A percentile compares a stretch with the other conserved stretches of the same genome.
These are phyloP conservation scores for Blastocystis sp. DNA, from an alignment of 352 stramenopile genomes.

Conservation along the genomic window DNA sequence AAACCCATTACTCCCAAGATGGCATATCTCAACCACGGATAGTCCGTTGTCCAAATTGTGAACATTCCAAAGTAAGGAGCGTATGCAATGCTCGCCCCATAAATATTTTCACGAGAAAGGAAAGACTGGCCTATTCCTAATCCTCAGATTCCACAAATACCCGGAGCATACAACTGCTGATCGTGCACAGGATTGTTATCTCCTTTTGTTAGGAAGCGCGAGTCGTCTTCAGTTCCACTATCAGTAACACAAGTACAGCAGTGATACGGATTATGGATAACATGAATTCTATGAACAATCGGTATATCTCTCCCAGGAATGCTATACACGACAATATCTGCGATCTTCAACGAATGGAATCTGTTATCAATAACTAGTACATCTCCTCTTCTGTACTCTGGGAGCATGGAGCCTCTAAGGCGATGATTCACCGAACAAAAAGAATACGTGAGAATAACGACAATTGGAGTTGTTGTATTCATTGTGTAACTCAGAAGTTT, in stretches of 20 bases:
- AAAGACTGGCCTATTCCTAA: constrained; percentile 23
- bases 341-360: constrained; percentile 31
- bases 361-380: constrained; percentile 46
- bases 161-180: constrained; percentile 3
- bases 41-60: constrained; percentile 58
- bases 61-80: constrained; percentile 60
- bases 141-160: background rate
- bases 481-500: background rate
- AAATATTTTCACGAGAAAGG: constrained; percentile 27
- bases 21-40: constrained; percentile 40
- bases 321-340: constrained; percentile 54
- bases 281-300: constrained; percentile 51
- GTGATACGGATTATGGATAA: constrained; percentile 55
- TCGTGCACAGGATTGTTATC: constrained; percentile 60
- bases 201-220: constrained; percentile 49
- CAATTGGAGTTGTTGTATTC: constrained; percentile 46
- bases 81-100: constrained; percentile 4
- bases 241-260: background rate
- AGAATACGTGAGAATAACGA: constrained; percentile 55
- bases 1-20: constrained; percentile 54
- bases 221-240: constrained; percentile 47
- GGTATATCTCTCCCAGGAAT: constrained; percentile 56
- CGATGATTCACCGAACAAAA: background rate
- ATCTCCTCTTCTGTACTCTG: constrained; percentile 45
- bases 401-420: constrained; percentile 56